Percentiles rank a stretch among this genome's conserved stretches.
Conservation (phyloP, 1,284 basidiomycete species). For the Cryptococcus sp. region DNA sequence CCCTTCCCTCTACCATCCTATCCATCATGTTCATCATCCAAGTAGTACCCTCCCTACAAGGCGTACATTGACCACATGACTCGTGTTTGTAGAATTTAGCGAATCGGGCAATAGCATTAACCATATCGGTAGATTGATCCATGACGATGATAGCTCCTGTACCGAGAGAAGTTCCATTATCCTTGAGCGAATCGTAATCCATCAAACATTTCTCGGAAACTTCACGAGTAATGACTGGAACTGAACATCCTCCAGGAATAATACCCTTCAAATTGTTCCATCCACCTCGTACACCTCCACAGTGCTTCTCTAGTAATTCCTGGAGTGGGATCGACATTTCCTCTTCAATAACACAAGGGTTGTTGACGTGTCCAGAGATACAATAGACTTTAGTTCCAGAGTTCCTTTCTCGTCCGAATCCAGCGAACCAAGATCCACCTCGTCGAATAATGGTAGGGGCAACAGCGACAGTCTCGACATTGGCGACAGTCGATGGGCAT, state of each 20-base stretch:
- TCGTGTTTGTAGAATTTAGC: constrained; percentile 97
- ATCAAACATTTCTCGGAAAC: constrained; percentile 81
- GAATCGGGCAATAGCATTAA: constrained; percentile 89
- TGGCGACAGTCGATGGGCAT: constrained; percentile 94
- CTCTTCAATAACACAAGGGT: constrained; percentile 96
- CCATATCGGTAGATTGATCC: constrained; percentile 95
- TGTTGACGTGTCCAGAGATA: constrained; percentile 96
- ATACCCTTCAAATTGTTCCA: constrained; percentile 94
- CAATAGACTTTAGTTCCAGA: constrained; percentile 95
- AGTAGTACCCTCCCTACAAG: constrained; percentile 91
- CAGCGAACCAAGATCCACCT: constrained; percentile 86
- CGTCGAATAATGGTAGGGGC: constrained; percentile 94
- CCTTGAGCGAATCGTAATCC: constrained; percentile 98
- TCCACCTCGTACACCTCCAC: constrained; percentile 87
- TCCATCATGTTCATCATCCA: constrained; percentile 99
- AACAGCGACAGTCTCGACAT: constrained; percentile 97
- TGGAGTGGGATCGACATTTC: constrained; percentile 97
- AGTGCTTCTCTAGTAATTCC: constrained; percentile 94
- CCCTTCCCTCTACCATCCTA: constrained; percentile 73
- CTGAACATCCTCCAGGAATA: constrained; percentile 90
- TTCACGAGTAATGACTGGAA: constrained; percentile 84
- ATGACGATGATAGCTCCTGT: constrained; percentile 99
- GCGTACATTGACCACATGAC: constrained; percentile 97
- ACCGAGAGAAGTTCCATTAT: constrained; percentile 88
- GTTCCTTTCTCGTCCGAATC: constrained; percentile 89